Evolutionary conservation across 2,329 filamentous ascomycete species (phyloP).

Genomic region (Cryphonectria carpinicola): DNA sequence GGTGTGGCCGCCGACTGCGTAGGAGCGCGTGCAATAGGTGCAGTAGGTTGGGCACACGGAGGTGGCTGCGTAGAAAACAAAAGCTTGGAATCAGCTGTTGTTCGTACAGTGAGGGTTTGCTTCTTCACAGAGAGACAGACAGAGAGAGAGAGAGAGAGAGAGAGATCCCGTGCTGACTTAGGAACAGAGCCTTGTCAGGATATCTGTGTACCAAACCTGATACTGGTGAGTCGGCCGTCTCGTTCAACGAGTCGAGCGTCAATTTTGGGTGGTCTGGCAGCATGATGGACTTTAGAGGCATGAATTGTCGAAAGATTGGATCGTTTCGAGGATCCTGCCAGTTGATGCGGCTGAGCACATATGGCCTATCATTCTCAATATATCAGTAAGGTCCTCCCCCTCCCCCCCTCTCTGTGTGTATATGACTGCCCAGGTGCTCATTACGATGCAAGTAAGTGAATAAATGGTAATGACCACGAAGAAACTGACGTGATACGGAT

Average conservation of each 20-base stretch:
- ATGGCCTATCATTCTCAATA: conserved; percentile 47
- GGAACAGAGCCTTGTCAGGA: conserved; percentile 63
- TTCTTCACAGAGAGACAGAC: background rate
- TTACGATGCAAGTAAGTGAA: too few species aligned
- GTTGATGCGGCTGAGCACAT: conserved; percentile 61
- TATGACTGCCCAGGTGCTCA: background rate
- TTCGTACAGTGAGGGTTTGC: background rate
- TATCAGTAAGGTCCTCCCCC: background rate
- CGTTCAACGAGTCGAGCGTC: conserved; percentile 62
- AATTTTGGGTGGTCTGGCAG: conserved; percentile 57
- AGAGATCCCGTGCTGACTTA: conserved; percentile 48
- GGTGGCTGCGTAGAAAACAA: conserved; percentile 46
- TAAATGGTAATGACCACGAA: too few species aligned
- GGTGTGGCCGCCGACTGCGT: conserved; percentile 60
- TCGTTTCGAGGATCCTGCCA: conserved; percentile 63
- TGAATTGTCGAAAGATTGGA: conserved; percentile 63
- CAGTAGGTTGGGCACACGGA: conserved; percentile 67
- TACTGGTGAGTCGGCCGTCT: conserved; percentile 59
- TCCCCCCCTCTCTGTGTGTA: background rate
- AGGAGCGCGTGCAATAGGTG: conserved; percentile 64
- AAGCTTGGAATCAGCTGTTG: background rate
- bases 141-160: background rate
- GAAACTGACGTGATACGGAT: conserved; percentile 54
- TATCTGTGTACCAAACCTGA: conserved; percentile 66
- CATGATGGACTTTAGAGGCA: conserved; percentile 58